Percentiles rank a stretch among this genome's conserved stretches.
phyloP scores from a whole-genome alignment of 1,139 yeast species.

The Candida tetrigidarum region DNA sequence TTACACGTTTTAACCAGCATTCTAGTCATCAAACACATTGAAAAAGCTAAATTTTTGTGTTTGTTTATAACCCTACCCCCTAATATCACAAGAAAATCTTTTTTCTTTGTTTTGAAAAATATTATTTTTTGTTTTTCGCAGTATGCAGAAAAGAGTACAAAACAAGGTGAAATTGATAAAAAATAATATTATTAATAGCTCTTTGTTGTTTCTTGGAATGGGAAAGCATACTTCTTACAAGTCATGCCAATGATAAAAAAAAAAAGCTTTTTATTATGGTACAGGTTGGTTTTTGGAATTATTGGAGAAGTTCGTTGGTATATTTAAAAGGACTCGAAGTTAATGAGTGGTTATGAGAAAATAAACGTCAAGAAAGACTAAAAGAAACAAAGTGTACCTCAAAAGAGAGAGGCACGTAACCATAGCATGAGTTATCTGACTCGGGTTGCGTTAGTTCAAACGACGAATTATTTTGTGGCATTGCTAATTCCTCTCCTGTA shows the following conservation, averaged over 20 bases:
- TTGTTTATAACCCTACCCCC: slow-evolving; percentile 3
- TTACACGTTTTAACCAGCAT: not conserved
- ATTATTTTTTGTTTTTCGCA: slow-evolving; percentile 7
- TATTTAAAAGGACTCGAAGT: not conserved
- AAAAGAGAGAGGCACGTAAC: not conserved
- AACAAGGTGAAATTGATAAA: not conserved
- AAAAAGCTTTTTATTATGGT: not conserved
- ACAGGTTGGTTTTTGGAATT: not conserved
- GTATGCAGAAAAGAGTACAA: slow-evolving; percentile 3
- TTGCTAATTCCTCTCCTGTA: too few relatives aligned
- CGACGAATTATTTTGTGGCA: too few relatives aligned
- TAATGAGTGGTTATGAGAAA: not conserved
- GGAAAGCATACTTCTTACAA: too few relatives aligned
- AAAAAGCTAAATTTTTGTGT: not conserved
- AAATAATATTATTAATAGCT: not conserved
- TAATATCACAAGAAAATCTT: slow-evolving; percentile 3
- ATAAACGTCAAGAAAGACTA: not conserved
- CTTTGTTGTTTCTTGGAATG: slow-evolving; percentile 1
- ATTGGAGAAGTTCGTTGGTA: not conserved
- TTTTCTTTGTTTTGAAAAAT: slow-evolving; percentile 1
- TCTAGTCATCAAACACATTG: not conserved
- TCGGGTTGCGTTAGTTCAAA: too few relatives aligned
- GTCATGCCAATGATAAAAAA: not conserved
- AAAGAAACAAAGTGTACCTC: not conserved
- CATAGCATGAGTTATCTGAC: not conserved